These are phyloP conservation scores for Entomortierella lignicola DNA, from an alignment of 192 early-diverging fungal species.

Conservation along the genomic window DNA sequence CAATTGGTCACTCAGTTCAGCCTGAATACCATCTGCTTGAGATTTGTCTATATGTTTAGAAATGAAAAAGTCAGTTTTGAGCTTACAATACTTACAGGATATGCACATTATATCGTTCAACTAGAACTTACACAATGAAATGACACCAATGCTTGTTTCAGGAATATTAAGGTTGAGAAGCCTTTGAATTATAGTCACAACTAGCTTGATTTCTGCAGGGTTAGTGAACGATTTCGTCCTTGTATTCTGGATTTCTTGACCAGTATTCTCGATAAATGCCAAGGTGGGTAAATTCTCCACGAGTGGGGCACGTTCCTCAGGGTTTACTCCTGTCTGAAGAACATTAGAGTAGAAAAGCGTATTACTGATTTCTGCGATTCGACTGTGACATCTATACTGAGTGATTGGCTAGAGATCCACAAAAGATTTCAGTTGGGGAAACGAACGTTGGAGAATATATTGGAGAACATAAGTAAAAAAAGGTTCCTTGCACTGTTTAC, in stretches of 20 bases:
- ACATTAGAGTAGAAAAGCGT: conserved; percentile 68
- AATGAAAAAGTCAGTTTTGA: not conserved
- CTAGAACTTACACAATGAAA: conserved; percentile 70
- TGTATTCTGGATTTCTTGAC: conserved; percentile 59
- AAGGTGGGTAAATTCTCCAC: conserved; percentile 64
- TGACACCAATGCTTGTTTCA: conserved; percentile 70
- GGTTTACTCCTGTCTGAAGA: conserved; percentile 60
- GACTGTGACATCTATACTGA: conserved; percentile 81
- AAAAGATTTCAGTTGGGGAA: too few species aligned
- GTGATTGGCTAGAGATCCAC: conserved; percentile 60
- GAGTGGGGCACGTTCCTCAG: conserved; percentile 51
- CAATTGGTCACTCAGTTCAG: conserved; percentile 9
- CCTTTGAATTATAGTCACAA: conserved; percentile 53
- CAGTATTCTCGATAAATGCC: conserved; percentile 67
- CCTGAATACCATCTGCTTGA: conserved; percentile 64
- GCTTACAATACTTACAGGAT: too few species aligned
- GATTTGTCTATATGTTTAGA: conserved; percentile 63
- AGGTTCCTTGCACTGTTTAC: too few species aligned
- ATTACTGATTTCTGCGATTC: conserved; percentile 71
- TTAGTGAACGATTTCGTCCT: conserved; percentile 69
- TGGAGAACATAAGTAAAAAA: too few species aligned
- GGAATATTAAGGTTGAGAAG: conserved; percentile 59
- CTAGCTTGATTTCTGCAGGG: conserved; percentile 58
- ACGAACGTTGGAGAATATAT: too few species aligned
- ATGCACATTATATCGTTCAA: not conserved